Percentiles rank a stretch among this genome's conserved stretches.
These are phyloP conservation scores for Albatrellus ellisii DNA, from an alignment of 768 basidiomycete species.

Conservation along the genomic window DNA sequence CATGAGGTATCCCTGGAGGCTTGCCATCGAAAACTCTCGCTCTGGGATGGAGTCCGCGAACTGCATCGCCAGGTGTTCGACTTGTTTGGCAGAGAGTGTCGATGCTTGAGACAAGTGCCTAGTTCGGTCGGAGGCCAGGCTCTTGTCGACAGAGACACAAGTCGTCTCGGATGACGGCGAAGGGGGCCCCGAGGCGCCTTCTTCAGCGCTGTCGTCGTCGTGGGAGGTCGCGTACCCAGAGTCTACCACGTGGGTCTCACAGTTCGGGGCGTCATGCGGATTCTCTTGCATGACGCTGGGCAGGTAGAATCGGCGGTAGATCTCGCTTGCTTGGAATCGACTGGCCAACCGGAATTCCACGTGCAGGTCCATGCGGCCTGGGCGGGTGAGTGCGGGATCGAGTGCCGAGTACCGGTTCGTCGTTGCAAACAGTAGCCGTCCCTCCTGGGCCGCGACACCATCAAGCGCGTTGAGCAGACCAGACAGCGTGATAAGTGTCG, in stretches of 20 bases:
- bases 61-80: constrained; percentile 34
- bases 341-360: constrained; percentile 69
- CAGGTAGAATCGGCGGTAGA: constrained; percentile 59
- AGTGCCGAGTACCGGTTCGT: constrained; percentile 62
- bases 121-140: constrained; percentile 2
- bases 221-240: constrained; percentile 12
- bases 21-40: constrained; percentile 28
- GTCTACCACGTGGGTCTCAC: constrained; percentile 10
- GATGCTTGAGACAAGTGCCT: constrained; percentile 18
- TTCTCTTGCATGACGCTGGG: too few relatives aligned
- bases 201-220: background rate
- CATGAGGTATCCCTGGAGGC: constrained; percentile 53
- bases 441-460: constrained; percentile 69
- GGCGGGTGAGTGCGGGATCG: constrained; percentile 62
- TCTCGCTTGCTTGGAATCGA: constrained; percentile 46
- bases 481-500: constrained; percentile 42
- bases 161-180: background rate
- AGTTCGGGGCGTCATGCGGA: constrained; percentile 18
- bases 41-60: constrained; percentile 46
- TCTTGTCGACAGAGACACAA: background rate
- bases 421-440: constrained; percentile 70
- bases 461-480: constrained; percentile 73
- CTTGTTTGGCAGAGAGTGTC: constrained; percentile 25
- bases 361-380: constrained; percentile 73
- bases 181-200: background rate